These are phyloP conservation scores for Pythium catenulatum DNA, from an alignment of 352 stramenopile species.

Conservation along the genomic window DNA sequence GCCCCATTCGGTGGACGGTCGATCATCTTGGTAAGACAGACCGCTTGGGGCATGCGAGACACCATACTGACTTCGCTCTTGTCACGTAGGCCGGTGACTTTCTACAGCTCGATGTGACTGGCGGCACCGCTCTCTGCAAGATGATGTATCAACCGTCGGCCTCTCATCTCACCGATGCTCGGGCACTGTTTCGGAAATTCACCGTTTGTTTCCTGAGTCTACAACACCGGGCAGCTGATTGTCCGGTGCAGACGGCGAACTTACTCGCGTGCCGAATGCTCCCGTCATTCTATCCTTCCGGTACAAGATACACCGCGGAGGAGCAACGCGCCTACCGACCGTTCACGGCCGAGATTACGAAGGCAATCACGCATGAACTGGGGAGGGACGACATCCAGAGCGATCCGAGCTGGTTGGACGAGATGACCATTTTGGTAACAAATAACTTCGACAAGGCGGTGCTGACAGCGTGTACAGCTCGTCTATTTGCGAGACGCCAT, in stretches of 20 bases:
- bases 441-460: not conserved
- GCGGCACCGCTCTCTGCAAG: not conserved
- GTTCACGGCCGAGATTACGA: not conserved
- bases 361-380: not conserved
- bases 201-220: not conserved
- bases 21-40: conserved; percentile 50
- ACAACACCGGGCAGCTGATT: not conserved
- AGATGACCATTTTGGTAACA: not conserved
- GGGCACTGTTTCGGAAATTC: not conserved
- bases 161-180: not conserved
- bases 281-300: not conserved
- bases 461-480: not conserved
- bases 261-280: not conserved
- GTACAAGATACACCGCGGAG: not conserved
- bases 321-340: not conserved
- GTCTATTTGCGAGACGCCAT: not conserved
- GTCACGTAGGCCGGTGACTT: not conserved
- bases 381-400: not conserved
- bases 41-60: too few relatives aligned
- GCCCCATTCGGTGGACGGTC: conserved; percentile 34
- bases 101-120: not conserved
- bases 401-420: not conserved
- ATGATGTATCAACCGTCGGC: not conserved
- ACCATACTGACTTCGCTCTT: too few relatives aligned
- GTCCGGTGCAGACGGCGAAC: not conserved